phyloP scores from a whole-genome alignment of 345 rosid genomes.

The Excoecaria cochinchinensis region DNA sequence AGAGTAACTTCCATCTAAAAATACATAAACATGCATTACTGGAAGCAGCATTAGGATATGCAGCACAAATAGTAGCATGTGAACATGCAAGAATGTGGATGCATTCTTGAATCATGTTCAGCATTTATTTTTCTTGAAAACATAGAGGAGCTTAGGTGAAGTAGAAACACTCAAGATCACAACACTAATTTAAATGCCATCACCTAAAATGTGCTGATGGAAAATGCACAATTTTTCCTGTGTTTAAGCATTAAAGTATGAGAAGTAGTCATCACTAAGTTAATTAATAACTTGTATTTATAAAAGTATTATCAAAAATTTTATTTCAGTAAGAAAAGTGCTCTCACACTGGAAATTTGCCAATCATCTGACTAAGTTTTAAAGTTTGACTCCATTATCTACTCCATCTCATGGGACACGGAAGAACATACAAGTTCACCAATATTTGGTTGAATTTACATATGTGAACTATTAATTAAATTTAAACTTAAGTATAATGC shows the following conservation, averaged over 20 bases:
- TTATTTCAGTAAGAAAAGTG: neutral
- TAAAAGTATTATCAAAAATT: neutral
- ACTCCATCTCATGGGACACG: neutral
- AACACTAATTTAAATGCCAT: slow-evolving; percentile 1
- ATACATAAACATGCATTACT: slow-evolving; percentile 15
- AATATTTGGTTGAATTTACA: neutral
- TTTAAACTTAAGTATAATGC: neutral
- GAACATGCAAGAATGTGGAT: slow-evolving; percentile 8
- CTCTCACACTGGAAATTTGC: neutral
- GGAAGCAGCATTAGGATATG: slow-evolving; percentile 19
- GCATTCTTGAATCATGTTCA: neutral
- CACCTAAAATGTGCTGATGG: neutral
- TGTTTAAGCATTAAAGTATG: neutral
- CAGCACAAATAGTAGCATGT: slow-evolving; percentile 10
- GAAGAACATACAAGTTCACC: neutral
- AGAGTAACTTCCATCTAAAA: slow-evolving; percentile 39
- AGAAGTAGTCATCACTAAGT: neutral
- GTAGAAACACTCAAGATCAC: neutral
- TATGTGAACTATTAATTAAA: neutral
- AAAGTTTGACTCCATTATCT: neutral
- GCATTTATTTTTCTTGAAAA: neutral
- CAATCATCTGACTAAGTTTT: neutral
- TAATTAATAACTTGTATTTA: neutral
- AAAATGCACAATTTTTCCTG: neutral
- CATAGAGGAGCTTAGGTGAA: neutral